These are phyloP conservation scores for Entomortierella chlamydospora DNA, from an alignment of 192 early-diverging fungal species.

Conservation along the genomic window DNA sequence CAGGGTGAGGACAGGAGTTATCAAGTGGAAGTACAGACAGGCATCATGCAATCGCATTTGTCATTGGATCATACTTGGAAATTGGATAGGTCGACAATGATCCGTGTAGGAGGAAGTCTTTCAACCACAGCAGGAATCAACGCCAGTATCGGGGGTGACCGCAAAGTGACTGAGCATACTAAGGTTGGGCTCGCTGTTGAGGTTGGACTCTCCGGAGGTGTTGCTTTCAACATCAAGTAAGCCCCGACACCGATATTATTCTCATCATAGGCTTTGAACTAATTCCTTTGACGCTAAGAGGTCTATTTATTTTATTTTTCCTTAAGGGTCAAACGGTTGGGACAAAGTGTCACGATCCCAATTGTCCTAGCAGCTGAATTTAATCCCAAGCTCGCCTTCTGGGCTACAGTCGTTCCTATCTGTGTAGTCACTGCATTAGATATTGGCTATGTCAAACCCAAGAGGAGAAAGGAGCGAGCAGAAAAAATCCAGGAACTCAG, in stretches of 20 bases:
- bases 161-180: conserved; percentile 65
- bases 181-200: conserved; percentile 69
- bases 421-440: conserved; percentile 65
- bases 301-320: too few relatives aligned
- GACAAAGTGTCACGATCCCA: conserved; percentile 74
- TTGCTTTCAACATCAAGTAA: conserved; percentile 68
- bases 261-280: too few relatives aligned
- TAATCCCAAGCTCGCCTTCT: conserved; percentile 65
- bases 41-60: conserved; percentile 63
- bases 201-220: conserved; percentile 68
- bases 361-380: conserved; percentile 70
- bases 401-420: conserved; percentile 65
- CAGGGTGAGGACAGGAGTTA: conserved; percentile 57
- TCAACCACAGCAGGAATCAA: conserved; percentile 63
- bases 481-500: conserved; percentile 62
- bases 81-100: conserved; percentile 52
- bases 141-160: conserved; percentile 65
- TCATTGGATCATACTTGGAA: conserved; percentile 63
- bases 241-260: too few relatives aligned
- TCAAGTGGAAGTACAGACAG: conserved; percentile 66
- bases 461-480: conserved; percentile 61
- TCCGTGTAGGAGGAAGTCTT: conserved; percentile 59
- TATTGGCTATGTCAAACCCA: conserved; percentile 69
- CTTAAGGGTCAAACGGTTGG: conserved; percentile 69
- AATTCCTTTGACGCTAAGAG: too few relatives aligned